phyloP scores from a whole-genome alignment of 2,329 filamentous ascomycete genomes.

The Beauveria sp. region DNA sequence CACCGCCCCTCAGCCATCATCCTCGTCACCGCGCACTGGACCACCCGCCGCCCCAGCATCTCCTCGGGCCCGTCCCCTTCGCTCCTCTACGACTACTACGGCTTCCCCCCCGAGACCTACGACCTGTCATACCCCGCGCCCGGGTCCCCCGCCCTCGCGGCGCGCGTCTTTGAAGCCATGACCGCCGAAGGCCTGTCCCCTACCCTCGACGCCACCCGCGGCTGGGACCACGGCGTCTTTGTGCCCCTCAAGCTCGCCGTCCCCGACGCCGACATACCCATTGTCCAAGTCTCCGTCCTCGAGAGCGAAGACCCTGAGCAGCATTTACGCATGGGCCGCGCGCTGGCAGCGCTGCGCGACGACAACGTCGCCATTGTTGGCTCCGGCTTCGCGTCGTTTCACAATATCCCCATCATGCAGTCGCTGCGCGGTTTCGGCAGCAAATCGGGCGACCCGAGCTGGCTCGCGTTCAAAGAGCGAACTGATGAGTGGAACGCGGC shows the following conservation, averaged over 20 bases:
- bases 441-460: neutral
- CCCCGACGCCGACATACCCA: constrained; percentile 43
- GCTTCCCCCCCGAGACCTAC: constrained; percentile 50
- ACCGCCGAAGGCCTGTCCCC: constrained; percentile 37
- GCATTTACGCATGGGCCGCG: constrained; percentile 46
- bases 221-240: constrained; percentile 57
- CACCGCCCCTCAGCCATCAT: constrained; percentile 42
- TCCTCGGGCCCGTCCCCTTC: constrained; percentile 39
- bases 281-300: constrained; percentile 52
- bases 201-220: constrained; percentile 30
- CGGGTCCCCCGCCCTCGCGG: constrained; percentile 46
- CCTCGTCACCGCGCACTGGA: constrained; percentile 53
- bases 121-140: constrained; percentile 48
- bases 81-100: constrained; percentile 52
- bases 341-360: constrained; percentile 40
- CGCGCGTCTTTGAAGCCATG: constrained; percentile 38
- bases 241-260: constrained; percentile 48
- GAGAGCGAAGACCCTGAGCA: constrained; percentile 38
- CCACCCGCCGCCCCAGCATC: constrained; percentile 39
- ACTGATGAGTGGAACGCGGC: constrained; percentile 38
- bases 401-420: constrained; percentile 45
- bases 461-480: constrained; percentile 19
- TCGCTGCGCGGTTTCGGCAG: constrained; percentile 15
- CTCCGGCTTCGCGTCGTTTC: constrained; percentile 52
- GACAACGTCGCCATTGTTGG: constrained; percentile 51